phyloP scores from a whole-genome alignment of 768 basidiomycete genomes.

The Tylopilus felleus region DNA sequence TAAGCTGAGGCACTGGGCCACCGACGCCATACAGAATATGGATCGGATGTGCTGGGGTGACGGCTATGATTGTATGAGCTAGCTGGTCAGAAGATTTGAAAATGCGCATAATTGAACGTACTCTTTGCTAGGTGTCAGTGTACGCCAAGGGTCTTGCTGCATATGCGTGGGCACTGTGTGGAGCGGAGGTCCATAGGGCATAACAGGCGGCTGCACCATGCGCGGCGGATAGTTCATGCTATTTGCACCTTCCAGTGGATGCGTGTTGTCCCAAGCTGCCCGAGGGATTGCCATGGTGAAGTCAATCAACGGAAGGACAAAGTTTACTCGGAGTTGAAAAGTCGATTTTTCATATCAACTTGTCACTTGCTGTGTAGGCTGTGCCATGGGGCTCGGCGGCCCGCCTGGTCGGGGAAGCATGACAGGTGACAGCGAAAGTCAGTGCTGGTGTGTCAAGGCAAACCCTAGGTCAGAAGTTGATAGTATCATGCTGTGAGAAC shows the following conservation, averaged over 20 bases:
- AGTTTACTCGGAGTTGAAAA: too few species aligned
- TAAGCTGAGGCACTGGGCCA: constrained; percentile 1
- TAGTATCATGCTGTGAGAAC: too few species aligned
- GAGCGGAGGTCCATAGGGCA: constrained; percentile 11
- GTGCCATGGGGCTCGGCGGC: constrained; percentile 3
- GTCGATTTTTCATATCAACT: constrained; percentile 10
- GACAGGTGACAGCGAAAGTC: background rate
- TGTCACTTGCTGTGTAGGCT: constrained; percentile 16
- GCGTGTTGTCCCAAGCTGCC: constrained; percentile 23
- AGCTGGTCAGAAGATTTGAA: background rate
- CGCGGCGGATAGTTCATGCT: background rate
- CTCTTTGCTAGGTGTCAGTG: constrained; percentile 1
- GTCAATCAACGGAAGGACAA: background rate
- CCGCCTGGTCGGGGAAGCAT: background rate
- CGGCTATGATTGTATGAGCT: background rate
- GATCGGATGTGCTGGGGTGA: constrained; percentile 12
- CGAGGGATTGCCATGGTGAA: constrained; percentile 14
- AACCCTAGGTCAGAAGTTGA: too few species aligned
- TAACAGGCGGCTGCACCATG: constrained; percentile 22
- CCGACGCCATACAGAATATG: constrained; percentile 4
- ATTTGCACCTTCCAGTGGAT: constrained; percentile 20
- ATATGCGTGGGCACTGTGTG: background rate
- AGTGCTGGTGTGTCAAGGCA: background rate
- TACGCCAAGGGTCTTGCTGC: constrained; percentile 12
- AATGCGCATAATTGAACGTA: background rate